Base-by-base conservation (phyloP, 257 asterid genomes). In the Jasminum sambac region DNA sequence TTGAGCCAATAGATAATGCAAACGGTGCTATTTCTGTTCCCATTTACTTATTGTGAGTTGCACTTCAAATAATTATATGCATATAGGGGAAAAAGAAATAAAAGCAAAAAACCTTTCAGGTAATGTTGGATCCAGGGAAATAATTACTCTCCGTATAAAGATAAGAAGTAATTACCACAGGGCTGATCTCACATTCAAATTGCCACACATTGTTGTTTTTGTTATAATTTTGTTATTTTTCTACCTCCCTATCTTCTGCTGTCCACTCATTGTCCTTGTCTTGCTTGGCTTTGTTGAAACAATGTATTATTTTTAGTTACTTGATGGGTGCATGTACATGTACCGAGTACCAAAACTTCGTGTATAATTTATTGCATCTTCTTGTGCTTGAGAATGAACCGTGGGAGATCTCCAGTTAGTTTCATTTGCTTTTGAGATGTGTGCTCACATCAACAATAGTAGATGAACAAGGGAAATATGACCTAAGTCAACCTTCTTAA, bases 1-100 rank as follows among this genome's bases (percentile, higher is more conserved):
- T 89, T 72, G 96, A 89, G 89, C 96, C 93, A 66, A 86, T 92
- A 73, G 94, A 92, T 66, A 92, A 89, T 76, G 98, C 98, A 55
- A 89, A 84, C 72, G 96, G 98, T 92, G 76, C 62, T 9, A 55
- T 23, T 55, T 55, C 62, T 26, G 24, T 13, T 37, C 59, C 16
- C 40, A 1, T 71, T 25, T 37, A 48, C 0, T 11, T 52, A 26
- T 16, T 24, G 11, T 12, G 30, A 44, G 13, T 34, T 55, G 13
- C 36, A 55, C 62, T 23, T 55, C 30, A 26, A 55, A 21, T 21
- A 55, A 55, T 55, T 10, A 34, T 55, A 8, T 55, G 10, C 30
- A 9, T 21, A 19, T 21, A 2, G 13, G 3, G 19, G 19, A 17
- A 48, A 21, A 2, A 30, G 36, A 30, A 30, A 30, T 1, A 30